A percentile compares a stretch with the other conserved stretches of the same genome.
Evolutionary conservation across 176 grass and related monocot genomes (phyloP).

Genomic region (Zea mays): DNA sequence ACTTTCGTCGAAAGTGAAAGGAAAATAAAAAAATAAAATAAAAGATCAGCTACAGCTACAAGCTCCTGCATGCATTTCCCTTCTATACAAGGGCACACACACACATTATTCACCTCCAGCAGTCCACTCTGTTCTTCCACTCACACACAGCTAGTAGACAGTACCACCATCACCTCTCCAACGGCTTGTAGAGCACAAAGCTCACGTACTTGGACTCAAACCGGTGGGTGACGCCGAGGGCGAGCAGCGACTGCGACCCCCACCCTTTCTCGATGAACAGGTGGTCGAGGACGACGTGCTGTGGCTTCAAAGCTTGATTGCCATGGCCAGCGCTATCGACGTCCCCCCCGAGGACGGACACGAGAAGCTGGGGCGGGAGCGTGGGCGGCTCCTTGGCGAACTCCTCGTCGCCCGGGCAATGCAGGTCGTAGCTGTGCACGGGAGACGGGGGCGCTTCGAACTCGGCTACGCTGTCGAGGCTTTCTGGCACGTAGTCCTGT

Average conservation of each 20-base stretch:
- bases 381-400: constrained; percentile 73
- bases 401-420: constrained; percentile 64
- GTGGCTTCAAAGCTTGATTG: constrained; percentile 42
- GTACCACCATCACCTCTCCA: constrained; percentile 42
- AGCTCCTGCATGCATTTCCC: neutral
- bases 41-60: constrained; percentile 1
- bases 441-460: constrained; percentile 78
- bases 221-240: constrained; percentile 73
- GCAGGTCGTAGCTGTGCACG: constrained; percentile 59
- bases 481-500: constrained; percentile 83
- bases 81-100: constrained; percentile 42
- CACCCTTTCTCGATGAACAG: constrained; percentile 92
- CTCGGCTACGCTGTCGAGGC: constrained; percentile 63
- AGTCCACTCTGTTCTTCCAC: constrained; percentile 10
- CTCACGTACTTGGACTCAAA: constrained; percentile 89
- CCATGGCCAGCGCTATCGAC: constrained; percentile 29
- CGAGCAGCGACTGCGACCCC: constrained; percentile 69
- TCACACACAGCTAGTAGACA: neutral
- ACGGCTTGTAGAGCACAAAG: constrained; percentile 78
- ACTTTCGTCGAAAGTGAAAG: neutral
- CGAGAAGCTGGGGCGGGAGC: constrained; percentile 62
- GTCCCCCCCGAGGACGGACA: constrained; percentile 52
- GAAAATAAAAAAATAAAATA: too few relatives aligned
- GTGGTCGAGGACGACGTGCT: constrained; percentile 82
- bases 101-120: constrained; percentile 33